Conservation (phyloP, 495 filamentous ascomycete species). For the Penicillium arizonense region DNA sequence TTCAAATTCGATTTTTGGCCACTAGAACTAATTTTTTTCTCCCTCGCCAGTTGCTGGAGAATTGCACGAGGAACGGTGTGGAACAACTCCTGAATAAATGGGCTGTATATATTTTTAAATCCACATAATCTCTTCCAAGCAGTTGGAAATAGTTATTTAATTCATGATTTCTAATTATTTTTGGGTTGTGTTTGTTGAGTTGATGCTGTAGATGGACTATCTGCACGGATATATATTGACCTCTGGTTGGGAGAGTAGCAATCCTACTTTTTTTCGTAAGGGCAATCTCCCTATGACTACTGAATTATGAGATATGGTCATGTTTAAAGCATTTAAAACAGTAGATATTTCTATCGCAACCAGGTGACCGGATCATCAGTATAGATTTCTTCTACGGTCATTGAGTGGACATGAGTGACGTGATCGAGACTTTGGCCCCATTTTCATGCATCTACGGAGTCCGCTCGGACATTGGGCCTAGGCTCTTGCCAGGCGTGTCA, state of each 20-base stretch:
- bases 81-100: background rate
- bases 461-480: background rate
- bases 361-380: too few species aligned
- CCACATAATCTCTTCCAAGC: background rate
- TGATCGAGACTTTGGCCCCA: background rate
- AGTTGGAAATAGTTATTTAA: background rate
- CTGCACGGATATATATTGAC: too few species aligned
- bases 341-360: too few species aligned
- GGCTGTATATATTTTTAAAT: background rate
- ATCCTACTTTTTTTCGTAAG: too few species aligned
- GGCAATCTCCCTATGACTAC: too few species aligned
- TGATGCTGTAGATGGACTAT: background rate
- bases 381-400: too few species aligned
- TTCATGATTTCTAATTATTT: background rate
- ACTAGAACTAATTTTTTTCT: background rate
- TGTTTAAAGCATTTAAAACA: too few species aligned
- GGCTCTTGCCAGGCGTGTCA: background rate
- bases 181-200: background rate
- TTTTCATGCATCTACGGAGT: background rate
- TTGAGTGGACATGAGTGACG: background rate
- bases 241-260: too few species aligned
- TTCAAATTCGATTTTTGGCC: background rate
- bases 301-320: too few species aligned
- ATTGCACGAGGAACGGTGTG: constrained; percentile 19
- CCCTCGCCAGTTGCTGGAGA: constrained; percentile 7